Evolutionary conservation across 2,329 filamentous ascomycete genomes (phyloP).

Genomic region (Phaeophleospora eucalypticola): DNA sequence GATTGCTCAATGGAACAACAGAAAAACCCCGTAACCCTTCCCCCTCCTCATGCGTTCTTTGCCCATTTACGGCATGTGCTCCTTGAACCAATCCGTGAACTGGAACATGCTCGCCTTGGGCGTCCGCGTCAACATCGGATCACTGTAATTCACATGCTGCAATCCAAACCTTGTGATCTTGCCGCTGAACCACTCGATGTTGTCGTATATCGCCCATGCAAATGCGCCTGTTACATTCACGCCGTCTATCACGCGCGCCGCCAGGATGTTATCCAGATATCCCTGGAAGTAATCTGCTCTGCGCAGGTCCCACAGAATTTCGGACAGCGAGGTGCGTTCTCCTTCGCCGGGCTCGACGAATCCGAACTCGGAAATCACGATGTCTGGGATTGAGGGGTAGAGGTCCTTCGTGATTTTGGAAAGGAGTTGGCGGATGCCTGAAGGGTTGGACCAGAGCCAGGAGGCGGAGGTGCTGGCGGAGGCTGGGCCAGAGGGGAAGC

Average conservation of each 20-base stretch:
- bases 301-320: conserved; percentile 31
- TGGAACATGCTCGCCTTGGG: conserved; percentile 40
- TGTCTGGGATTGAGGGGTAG: conserved; percentile 39
- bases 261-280: conserved; percentile 34
- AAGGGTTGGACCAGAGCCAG: conserved; percentile 36
- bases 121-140: conserved; percentile 33
- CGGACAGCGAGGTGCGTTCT: conserved; percentile 25
- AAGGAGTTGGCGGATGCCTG: conserved; percentile 34
- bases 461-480: conserved; percentile 31
- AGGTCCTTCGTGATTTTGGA: conserved; percentile 36
- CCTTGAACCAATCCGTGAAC: conserved; percentile 34
- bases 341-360: conserved; percentile 36
- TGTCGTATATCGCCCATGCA: conserved; percentile 38
- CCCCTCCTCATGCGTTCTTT: too few relatives aligned
- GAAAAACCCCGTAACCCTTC: too few relatives aligned
- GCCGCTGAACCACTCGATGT: conserved; percentile 37
- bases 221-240: conserved; percentile 34
- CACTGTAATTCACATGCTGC: conserved; percentile 36
- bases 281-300: conserved; percentile 31
- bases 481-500: conserved; percentile 43
- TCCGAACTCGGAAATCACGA: conserved; percentile 37
- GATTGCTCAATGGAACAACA: not conserved
- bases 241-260: conserved; percentile 33
- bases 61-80: conserved; percentile 16
- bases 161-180: conserved; percentile 35